Evolutionary conservation across 805 yeast genomes (phyloP).

Genomic region (Maudiozyma barnettii): DNA sequence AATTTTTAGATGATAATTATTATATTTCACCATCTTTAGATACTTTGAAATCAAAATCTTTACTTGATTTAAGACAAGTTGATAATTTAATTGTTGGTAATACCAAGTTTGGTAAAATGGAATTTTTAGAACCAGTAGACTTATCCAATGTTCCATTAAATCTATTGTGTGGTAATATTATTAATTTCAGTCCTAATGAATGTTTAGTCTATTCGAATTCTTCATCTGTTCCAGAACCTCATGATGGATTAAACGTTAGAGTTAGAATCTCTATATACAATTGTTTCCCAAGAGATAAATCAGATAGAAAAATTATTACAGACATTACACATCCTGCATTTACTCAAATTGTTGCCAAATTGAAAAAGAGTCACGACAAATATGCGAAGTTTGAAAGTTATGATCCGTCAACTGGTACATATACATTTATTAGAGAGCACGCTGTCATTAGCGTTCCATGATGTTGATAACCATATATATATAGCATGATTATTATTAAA

Average conservation of each 20-base stretch:
- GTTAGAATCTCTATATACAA: slow-evolving; percentile 65
- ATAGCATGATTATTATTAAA: not conserved
- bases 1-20: slow-evolving; percentile 63
- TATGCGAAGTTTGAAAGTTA: slow-evolving; percentile 58
- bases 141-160: slow-evolving; percentile 55
- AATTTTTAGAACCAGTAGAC: slow-evolving; percentile 76
- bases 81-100: slow-evolving; percentile 68
- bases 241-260: slow-evolving; percentile 77
- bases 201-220: slow-evolving; percentile 65
- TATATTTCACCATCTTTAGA: slow-evolving; percentile 76
- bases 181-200: slow-evolving; percentile 49
- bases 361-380: slow-evolving; percentile 41
- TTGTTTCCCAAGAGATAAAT: slow-evolving; percentile 71
- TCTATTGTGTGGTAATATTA: slow-evolving; percentile 54
- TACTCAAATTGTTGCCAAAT: slow-evolving; percentile 54
- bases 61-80: slow-evolving; percentile 57
- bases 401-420: slow-evolving; percentile 65
- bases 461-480: not conserved
- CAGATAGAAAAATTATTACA: slow-evolving; percentile 60
- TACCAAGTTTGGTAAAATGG: slow-evolving; percentile 58
- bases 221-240: slow-evolving; percentile 48
- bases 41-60: slow-evolving; percentile 47
- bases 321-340: slow-evolving; percentile 71
- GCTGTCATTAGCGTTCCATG: not conserved
- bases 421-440: slow-evolving; percentile 42